Evolutionary conservation across 345 rosid species (phyloP).

Genomic region (Camelina neglecta): DNA sequence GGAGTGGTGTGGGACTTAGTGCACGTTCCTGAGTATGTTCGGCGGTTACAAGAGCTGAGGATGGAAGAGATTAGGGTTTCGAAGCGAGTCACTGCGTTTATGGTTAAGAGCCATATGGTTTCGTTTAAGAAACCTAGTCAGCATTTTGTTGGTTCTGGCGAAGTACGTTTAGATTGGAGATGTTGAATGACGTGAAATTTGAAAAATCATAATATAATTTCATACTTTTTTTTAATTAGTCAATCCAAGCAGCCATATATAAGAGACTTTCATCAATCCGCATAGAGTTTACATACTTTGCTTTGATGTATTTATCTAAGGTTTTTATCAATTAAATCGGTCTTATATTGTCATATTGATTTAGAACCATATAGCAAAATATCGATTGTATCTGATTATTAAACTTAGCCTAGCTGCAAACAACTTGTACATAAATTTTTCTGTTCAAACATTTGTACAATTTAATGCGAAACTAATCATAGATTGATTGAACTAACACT

Average conservation of each 20-base stretch:
- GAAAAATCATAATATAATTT: background rate
- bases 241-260: background rate
- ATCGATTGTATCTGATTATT: background rate
- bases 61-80: constrained; percentile 91
- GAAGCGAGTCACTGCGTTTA: constrained; percentile 86
- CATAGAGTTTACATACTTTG: background rate
- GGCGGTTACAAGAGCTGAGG: constrained; percentile 77
- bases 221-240: background rate
- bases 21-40: constrained; percentile 82
- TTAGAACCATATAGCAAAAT: no score
- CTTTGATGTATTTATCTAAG: no score
- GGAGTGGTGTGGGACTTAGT: constrained; percentile 90
- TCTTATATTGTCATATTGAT: background rate
- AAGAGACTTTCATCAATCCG: background rate
- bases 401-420: background rate
- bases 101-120: constrained; percentile 91
- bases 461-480: background rate
- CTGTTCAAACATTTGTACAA: background rate
- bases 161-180: constrained; percentile 82
- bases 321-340: background rate
- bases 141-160: constrained; percentile 58
- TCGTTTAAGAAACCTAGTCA: constrained; percentile 83
- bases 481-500: background rate
- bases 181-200: constrained; percentile 39
- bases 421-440: background rate